Conservation (phyloP, 140 eudicot genomes). For the Anethum foeniculum region DNA sequence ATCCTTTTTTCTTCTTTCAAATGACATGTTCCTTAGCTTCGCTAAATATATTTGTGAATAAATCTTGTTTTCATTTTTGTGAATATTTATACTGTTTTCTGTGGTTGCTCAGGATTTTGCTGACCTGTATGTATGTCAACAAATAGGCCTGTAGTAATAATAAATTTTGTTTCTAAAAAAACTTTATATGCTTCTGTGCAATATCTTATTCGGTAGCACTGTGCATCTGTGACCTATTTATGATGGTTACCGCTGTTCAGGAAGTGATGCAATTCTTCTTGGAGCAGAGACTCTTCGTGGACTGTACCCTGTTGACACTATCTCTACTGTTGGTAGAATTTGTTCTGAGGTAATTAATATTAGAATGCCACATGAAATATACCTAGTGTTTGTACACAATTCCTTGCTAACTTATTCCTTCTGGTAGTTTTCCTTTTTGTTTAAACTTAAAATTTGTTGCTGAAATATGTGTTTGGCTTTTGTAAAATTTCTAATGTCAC, state of each 20-base stretch:
- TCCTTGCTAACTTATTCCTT: neutral
- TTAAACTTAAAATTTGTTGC: neutral
- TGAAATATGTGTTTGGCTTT: neutral
- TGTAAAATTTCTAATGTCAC: neutral
- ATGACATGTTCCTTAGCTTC: neutral
- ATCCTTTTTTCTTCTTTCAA: neutral
- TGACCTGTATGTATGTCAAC: neutral
- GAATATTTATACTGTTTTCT: neutral
- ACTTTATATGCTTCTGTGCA: neutral
- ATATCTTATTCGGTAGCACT: neutral
- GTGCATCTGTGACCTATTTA: neutral
- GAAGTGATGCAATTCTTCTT: constrained; percentile 79
- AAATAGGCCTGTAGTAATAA: neutral
- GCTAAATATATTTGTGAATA: neutral
- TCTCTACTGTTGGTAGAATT: constrained; percentile 54
- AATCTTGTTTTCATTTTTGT: neutral
- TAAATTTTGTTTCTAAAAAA: neutral
- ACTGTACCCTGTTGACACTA: constrained; percentile 55
- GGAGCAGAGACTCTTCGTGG: constrained; percentile 81
- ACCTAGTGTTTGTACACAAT: neutral
- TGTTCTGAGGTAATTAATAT: constrained; percentile 47
- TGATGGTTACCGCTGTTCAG: constrained; percentile 24
- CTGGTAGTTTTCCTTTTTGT: neutral
- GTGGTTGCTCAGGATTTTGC: neutral
- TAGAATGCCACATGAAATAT: neutral